Evolutionary conservation across 108 stramenopile species (phyloP), one percentile per base, ranked within the genome.

Genomic region (Fistulifera solaris): DNA sequence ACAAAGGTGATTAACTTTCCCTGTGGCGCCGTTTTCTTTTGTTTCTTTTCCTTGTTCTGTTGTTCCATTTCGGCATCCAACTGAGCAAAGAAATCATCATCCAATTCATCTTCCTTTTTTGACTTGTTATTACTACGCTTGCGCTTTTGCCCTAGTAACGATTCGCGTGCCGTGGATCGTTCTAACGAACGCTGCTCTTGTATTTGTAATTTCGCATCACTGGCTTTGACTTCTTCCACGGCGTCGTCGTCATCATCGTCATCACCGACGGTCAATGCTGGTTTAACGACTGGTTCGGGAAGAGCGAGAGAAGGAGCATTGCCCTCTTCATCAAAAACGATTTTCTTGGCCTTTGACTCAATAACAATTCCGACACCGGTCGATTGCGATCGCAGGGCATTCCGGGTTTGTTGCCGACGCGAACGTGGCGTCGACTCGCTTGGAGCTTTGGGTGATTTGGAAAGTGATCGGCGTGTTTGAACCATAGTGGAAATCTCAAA

Each of bases 201-300:
- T 5, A 16, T 23, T 16, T 23, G 18, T 5, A 5, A n/a, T 5
- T 26, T 22, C 3, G 50, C 50, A 4, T 23, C 50, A n/a, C n/a
- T 25, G 25, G 12, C 23, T 6, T 51, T 26, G 21, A 51, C 26
- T 51, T 51, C 23, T 51, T 51, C 50, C 6, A 51, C 59, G 17
- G 17, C 28, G 27, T 59, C 28, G 49, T 49, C 59, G 18, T 48
- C 59, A 49, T 17, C 48, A 35, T 49, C 59, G 28, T 17, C 59
- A 35, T 49, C 48, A 23, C 38, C 14, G 13, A 13, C 40, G 40
- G 11, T 35, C 31, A 35, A 35, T 35, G 3, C 31, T 8, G 31
- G 31, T 8, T 35, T 35, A 8, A 35, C 8, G n/a, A n/a, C n/a
- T n/a, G n/a, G n/a, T 35, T 35, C 31, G 6, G 31, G 31, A 35